phyloP scores from a whole-genome alignment of 1,284 basidiomycete genomes.

The Irpex rosettiformis region DNA sequence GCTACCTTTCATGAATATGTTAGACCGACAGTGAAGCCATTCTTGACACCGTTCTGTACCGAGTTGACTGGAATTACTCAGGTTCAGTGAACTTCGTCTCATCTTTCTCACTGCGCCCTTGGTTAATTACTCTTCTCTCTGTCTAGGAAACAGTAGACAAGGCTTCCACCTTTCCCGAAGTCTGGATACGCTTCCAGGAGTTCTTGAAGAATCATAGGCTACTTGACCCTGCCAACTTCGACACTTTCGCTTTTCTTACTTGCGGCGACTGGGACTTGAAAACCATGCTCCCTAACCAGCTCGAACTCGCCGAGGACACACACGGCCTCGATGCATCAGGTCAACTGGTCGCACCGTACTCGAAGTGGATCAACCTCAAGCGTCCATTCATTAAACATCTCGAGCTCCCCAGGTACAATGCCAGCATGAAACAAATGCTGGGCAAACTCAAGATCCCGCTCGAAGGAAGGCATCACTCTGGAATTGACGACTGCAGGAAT shows the following conservation, averaged over 20 bases:
- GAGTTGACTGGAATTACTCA: conserved; percentile 34
- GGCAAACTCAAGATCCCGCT: conserved; percentile 22
- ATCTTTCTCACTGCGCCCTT: not conserved
- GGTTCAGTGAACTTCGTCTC: conserved; percentile 16
- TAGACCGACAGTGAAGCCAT: conserved; percentile 23
- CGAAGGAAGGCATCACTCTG: conserved; percentile 39
- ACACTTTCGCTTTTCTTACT: conserved; percentile 26
- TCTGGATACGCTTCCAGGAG: conserved; percentile 30
- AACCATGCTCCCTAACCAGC: conserved; percentile 34
- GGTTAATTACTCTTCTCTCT: not conserved
- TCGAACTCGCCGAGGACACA: conserved; percentile 20
- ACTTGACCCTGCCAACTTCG: conserved; percentile 20
- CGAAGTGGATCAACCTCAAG: conserved; percentile 32
- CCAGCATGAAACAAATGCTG: conserved; percentile 28
- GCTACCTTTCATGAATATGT: conserved; percentile 34
- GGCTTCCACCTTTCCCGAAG: conserved; percentile 27
- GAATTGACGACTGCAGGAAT: conserved; percentile 40
- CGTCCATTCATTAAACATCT: conserved; percentile 23
- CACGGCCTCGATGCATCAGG: conserved; percentile 19
- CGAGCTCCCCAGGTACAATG: conserved; percentile 16
- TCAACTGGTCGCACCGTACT: conserved; percentile 21
- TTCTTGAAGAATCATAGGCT: conserved; percentile 23
- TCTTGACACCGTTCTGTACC: conserved; percentile 31
- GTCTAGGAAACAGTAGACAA: conserved; percentile 28
- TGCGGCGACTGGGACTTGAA: conserved; percentile 35